Percentiles rank a stretch among this genome's conserved stretches.
phyloP scores from a whole-genome alignment of 306 rosid genomes.

The Fragaria nilgerrensis region DNA sequence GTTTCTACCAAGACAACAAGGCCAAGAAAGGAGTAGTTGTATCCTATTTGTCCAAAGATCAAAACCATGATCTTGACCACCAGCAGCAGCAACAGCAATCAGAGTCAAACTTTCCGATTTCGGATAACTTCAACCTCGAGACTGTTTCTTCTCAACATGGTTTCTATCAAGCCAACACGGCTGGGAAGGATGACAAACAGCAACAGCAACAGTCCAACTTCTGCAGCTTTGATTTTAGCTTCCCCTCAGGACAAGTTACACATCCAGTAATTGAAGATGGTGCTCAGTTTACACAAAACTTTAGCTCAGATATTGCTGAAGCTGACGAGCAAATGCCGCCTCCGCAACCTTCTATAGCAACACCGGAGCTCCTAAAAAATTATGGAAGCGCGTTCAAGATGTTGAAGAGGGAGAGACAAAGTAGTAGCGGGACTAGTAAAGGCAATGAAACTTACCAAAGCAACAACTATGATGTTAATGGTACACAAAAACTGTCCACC shows the following conservation, averaged over 20 bases:
- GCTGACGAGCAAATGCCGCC: slow-evolving; percentile 14
- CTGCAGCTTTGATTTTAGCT: slow-evolving; percentile 24
- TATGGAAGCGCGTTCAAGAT: slow-evolving; percentile 46
- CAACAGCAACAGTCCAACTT: slow-evolving; percentile 27
- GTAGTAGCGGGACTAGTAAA: background rate
- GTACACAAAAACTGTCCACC: slow-evolving; percentile 42
- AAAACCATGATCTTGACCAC: slow-evolving; percentile 3
- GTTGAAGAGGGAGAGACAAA: slow-evolving; percentile 25
- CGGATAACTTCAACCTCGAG: slow-evolving; percentile 36
- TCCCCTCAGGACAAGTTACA: slow-evolving; percentile 15
- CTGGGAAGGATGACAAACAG: slow-evolving; percentile 16
- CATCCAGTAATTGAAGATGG: slow-evolving; percentile 19
- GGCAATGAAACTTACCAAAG: background rate
- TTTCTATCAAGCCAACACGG: background rate
- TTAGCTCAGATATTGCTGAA: background rate
- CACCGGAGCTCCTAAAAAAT: slow-evolving; percentile 51
- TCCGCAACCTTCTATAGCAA: slow-evolving; percentile 34
- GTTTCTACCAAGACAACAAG: slow-evolving; percentile 10
- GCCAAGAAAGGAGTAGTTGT: background rate
- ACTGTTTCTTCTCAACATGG: slow-evolving; percentile 9
- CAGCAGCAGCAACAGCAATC: slow-evolving; percentile 29
- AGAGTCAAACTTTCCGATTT: slow-evolving; percentile 17
- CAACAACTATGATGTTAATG: background rate
- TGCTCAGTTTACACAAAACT: background rate
- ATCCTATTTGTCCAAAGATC: slow-evolving; percentile 21